Evolutionary conservation across 495 filamentous ascomycete species (phyloP).

Genomic region (Haplographium delicatum): DNA sequence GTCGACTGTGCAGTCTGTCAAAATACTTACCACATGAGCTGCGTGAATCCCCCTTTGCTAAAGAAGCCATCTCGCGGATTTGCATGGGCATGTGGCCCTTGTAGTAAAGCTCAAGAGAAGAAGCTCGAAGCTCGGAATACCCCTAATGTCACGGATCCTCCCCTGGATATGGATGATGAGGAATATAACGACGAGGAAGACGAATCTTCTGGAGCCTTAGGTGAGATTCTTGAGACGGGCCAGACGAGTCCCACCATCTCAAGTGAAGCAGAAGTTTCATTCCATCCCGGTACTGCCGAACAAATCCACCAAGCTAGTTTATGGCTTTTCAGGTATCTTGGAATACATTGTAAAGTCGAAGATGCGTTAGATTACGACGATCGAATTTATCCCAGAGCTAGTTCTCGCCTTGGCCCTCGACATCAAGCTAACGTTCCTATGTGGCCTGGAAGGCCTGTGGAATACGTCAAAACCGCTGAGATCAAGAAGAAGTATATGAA

Average conservation of each 20-base stretch:
- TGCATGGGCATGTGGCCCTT: conserved; percentile 95
- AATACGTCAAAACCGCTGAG: conserved; percentile 84
- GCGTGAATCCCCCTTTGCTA: conserved; percentile 83
- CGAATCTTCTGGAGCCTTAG: conserved; percentile 53
- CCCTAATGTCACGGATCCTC: conserved; percentile 50
- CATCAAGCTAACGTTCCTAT: conserved; percentile 82
- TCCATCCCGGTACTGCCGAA: conserved; percentile 74
- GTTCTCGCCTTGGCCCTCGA: conserved; percentile 83
- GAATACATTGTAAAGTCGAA: conserved; percentile 92
- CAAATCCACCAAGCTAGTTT: conserved; percentile 86
- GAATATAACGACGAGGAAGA: conserved; percentile 71
- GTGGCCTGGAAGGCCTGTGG: conserved; percentile 80
- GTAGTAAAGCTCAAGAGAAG: conserved; percentile 87
- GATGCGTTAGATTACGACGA: conserved; percentile 97
- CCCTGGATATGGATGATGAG: conserved; percentile 71
- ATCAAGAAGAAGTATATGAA: conserved; percentile 73
- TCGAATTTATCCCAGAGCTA: conserved; percentile 92
- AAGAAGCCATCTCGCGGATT: conserved; percentile 98
- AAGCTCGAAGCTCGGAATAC: conserved; percentile 90
- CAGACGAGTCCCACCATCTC: conserved; percentile 53
- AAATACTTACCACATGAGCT: conserved; percentile 97
- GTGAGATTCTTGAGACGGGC: conserved; percentile 46
- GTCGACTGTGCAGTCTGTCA: conserved; percentile 95
- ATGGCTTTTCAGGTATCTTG: conserved; percentile 95
- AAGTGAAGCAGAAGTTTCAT: conserved; percentile 44